Base-by-base conservation (phyloP, 352 stramenopile genomes). In the Pythium apleroticum region DNA sequence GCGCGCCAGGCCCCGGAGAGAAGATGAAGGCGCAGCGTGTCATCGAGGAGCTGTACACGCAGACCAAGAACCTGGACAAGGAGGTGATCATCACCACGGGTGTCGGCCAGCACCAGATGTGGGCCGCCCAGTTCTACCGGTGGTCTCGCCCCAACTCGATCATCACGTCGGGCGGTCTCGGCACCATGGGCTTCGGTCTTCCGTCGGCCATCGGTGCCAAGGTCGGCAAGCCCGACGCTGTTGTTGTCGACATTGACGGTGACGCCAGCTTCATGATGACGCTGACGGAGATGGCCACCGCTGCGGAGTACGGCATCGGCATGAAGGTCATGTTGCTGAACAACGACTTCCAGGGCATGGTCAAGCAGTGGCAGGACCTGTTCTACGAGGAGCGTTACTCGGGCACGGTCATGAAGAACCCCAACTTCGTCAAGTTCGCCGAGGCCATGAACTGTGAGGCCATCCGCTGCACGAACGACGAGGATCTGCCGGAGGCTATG, bases 261-360 rank as follows among this genome's bases (percentile, higher is more conserved):
- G 96, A 99, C 71, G 96, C 93, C 22, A 97, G 85, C 56, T 99
- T 98, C 73, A 96, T 96, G 68, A 99, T 99, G 96, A 98, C 95
- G 60, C 92, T 98, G 55, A 97, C 89, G 5, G 96, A 99, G 76
- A 93, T 99, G 69, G 96, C 97, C 39, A 99, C 96, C 3, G 90
- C 97, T 27, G 93, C 90, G 15, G 90, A 98, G 72, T 95, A 96
- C 69, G 92, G 93, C 67, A 93, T 99, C 33, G 87, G 86, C 27
- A 89, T 99, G 22, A 99, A 99, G 76, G 89, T 99, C 59, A 74
- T 99, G 54, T 81, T 99, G 65, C 77, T 99, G 28, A 97, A 99
- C 73, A 99, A 99, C 73, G 86, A 98, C 71, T 96, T 93, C 69
- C 96, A 98, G 81, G 97, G 97, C 72, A 99, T 99, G 96, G 96